phyloP scores from a whole-genome alignment of 345 rosid genomes.

The Abelmoschus esculentus region DNA sequence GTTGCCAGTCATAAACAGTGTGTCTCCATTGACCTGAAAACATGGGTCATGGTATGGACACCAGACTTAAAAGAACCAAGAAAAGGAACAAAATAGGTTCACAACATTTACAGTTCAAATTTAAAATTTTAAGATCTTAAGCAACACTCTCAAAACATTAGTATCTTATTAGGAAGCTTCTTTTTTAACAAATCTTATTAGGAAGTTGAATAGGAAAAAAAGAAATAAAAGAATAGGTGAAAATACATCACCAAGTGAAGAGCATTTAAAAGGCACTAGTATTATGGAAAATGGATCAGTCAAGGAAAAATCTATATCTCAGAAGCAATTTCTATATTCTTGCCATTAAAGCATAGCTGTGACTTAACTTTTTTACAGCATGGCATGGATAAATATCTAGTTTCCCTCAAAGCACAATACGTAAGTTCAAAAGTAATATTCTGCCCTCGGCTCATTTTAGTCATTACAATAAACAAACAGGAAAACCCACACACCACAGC shows the following conservation, averaged over 20 bases:
- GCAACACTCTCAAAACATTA: background rate
- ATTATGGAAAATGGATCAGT: background rate
- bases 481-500: background rate
- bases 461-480: background rate
- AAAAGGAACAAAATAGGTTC: background rate
- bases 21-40: conserved; percentile 41
- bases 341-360: background rate
- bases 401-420: background rate
- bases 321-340: background rate
- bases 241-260: conserved; percentile 6
- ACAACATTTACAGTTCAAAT: background rate
- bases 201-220: background rate
- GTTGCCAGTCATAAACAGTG: no score
- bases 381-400: background rate
- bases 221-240: background rate
- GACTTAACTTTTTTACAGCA: background rate
- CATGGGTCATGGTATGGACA: conserved; percentile 1
- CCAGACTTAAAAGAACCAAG: background rate
- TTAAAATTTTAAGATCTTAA: background rate
- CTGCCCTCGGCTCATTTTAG: background rate
- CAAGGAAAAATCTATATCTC: background rate
- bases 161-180: background rate
- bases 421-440: background rate
- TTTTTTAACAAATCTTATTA: background rate
- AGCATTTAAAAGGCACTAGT: background rate